These are phyloP conservation scores for Oleoguttula mirabilis DNA, from an alignment of 495 filamentous ascomycete species.

Conservation along the genomic window DNA sequence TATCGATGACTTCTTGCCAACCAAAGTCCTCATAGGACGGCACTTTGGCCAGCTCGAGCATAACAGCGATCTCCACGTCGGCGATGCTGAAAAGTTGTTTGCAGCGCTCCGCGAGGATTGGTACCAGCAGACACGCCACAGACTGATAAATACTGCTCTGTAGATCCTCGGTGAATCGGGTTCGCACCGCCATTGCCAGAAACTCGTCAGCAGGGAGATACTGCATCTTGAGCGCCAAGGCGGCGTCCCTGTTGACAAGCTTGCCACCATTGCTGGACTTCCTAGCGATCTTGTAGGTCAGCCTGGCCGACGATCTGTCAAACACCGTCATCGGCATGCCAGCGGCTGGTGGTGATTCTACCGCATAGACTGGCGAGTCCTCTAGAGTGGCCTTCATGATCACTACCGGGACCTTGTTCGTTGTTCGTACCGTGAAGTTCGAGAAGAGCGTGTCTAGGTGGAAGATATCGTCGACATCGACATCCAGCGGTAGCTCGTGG, in stretches of 20 bases:
- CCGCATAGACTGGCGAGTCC: constrained; percentile 55
- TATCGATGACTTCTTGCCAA: constrained; percentile 25
- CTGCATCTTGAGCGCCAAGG: constrained; percentile 56
- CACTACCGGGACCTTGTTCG: constrained; percentile 59
- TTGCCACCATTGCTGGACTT: constrained; percentile 12
- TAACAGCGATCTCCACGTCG: constrained; percentile 22
- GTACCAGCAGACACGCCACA: constrained; percentile 38
- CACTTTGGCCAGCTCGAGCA: constrained; percentile 19
- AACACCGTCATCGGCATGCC: constrained; percentile 51
- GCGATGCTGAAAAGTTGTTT: constrained; percentile 14
- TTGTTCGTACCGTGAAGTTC: constrained; percentile 74
- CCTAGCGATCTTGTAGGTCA: constrained; percentile 64
- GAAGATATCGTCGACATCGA: constrained; percentile 96
- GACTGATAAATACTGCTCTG: constrained; percentile 33
- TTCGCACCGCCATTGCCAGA: constrained; percentile 35
- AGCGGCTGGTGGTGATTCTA: constrained; percentile 44
- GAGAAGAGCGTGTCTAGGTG: constrained; percentile 73
- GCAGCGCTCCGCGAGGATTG: constrained; percentile 25
- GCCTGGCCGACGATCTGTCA: constrained; percentile 63
- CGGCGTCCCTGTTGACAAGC: constrained; percentile 24
- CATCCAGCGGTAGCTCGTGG: constrained; percentile 67
- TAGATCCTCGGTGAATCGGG: constrained; percentile 34
- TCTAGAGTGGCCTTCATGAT: constrained; percentile 59
- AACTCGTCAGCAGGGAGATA: constrained; percentile 69
- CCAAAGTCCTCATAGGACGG: constrained; percentile 25